These are phyloP conservation scores for Rhodamnia rubescens DNA, from an alignment of 345 rosid species.

Conservation along the genomic window DNA sequence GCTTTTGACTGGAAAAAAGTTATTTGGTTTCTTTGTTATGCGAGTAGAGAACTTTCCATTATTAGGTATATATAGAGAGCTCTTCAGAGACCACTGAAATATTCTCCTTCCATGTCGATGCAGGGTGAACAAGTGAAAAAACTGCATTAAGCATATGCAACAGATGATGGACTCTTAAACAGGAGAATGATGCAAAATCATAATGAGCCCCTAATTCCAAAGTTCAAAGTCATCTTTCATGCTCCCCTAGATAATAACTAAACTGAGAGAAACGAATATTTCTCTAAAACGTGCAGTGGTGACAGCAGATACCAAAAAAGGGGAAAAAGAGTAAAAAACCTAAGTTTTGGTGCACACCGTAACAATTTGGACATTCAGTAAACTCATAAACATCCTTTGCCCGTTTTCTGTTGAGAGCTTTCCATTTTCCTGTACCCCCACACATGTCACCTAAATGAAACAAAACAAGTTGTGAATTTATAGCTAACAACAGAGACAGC, in stretches of 20 bases:
- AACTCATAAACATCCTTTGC: constrained; percentile 96
- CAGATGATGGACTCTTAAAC: not conserved
- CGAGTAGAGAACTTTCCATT: not conserved
- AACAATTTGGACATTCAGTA: constrained; percentile 93
- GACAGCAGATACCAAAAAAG: not conserved
- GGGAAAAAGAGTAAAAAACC: not conserved
- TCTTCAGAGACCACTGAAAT: not conserved
- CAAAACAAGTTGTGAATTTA: not conserved
- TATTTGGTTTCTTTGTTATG: not conserved
- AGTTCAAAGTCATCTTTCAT: not conserved
- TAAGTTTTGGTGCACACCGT: constrained; percentile 30
- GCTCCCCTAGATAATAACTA: not conserved
- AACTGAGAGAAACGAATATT: not conserved
- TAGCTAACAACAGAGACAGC: not conserved
- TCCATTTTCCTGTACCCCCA: constrained; percentile 99
- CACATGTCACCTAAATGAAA: constrained; percentile 80
- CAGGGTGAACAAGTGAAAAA: not conserved
- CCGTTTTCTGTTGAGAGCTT: constrained; percentile 88
- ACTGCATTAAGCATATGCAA: not conserved
- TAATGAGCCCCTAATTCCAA: not conserved
- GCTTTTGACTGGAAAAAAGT: not conserved
- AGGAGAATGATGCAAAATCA: not conserved
- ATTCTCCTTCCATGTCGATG: not conserved
- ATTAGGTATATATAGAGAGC: not conserved
- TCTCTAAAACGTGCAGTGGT: not conserved